Evolutionary conservation across 106 monocot species (phyloP), one percentile per base, ranked within the genome.

Genomic region (Allium sativum): DNA sequence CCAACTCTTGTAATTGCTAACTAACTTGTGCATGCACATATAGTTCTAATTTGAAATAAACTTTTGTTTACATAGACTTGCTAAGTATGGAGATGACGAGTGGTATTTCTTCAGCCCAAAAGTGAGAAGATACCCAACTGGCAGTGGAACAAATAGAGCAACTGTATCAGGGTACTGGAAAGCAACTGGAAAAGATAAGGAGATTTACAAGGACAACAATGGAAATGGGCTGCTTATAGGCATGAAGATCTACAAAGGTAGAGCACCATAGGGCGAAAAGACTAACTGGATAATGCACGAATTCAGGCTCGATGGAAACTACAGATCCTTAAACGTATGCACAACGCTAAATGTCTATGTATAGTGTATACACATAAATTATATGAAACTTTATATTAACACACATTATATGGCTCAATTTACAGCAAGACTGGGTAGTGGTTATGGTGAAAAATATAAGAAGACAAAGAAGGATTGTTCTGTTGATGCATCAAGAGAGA

Each of bases 231-330:
- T 65, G 14, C 73, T 84, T 10, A 72, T 89, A 22, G 89, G 89
- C 44, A 89, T 89, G 89, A 89, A 89, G 81, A 89, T 89, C 76
- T 89, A 89, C 73, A 69, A 21, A 46, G 89, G 88, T 0, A 72
- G 88, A 60, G 88, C 88, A 40, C 90, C 90, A 5, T 73, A 73
- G 21, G 90, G 90, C 1, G 79, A 75, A 69, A 91, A 91, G 70
- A 78, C 79, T 48, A 82, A 83, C 51, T 91, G 90, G 90, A 86
- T 91, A 59, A 91, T 91, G 90, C 90, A 91, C 52, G 90, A 91
- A 55, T 91, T 64, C 73, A 78, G 90, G 59, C 82, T 85, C 16
- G 77, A 90, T 31, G 58, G 58, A 17, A 40, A 40, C 12, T 15
- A 58, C 15, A 40, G 13, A 8, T 6, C 12, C 40, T 56, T 10